A percentile compares a stretch with the other conserved stretches of the same genome.
These are phyloP conservation scores for Fusarium equiseti DNA, from an alignment of 2,329 filamentous ascomycete genomes.

Conservation along the genomic window DNA sequence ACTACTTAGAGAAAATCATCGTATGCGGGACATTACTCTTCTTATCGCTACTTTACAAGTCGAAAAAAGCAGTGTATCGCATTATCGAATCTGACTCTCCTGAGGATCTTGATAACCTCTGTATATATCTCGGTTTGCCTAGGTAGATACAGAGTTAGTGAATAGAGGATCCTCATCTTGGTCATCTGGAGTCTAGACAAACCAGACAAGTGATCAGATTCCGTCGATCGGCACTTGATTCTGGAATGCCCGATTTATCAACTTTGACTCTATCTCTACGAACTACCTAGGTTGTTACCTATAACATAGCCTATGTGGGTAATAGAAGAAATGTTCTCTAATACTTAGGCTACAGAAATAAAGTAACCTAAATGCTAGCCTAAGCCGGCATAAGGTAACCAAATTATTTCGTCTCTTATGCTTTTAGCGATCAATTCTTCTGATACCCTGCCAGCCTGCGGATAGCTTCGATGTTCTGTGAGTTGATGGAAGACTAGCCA, in stretches of 20 bases:
- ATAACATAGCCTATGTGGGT: too few species aligned
- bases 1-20: neutral
- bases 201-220: too few species aligned
- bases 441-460: too few species aligned
- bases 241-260: neutral
- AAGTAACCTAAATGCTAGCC: too few species aligned
- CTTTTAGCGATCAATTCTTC: too few species aligned
- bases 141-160: neutral
- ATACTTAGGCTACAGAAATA: too few species aligned
- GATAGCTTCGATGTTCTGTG: neutral
- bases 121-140: neutral
- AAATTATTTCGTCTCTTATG: too few species aligned
- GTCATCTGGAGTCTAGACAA: neutral
- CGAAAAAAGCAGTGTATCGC: neutral
- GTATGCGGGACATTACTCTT: neutral
- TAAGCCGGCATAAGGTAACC: too few species aligned
- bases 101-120: neutral
- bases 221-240: too few species aligned
- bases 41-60: neutral
- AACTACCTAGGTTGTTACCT: too few species aligned
- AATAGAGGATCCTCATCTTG: neutral
- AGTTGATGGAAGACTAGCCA: neutral
- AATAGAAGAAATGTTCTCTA: too few species aligned
- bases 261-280: neutral
- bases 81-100: neutral